Conservation (phyloP, 345 rosid species). For the Bretschneidera sinensis region DNA sequence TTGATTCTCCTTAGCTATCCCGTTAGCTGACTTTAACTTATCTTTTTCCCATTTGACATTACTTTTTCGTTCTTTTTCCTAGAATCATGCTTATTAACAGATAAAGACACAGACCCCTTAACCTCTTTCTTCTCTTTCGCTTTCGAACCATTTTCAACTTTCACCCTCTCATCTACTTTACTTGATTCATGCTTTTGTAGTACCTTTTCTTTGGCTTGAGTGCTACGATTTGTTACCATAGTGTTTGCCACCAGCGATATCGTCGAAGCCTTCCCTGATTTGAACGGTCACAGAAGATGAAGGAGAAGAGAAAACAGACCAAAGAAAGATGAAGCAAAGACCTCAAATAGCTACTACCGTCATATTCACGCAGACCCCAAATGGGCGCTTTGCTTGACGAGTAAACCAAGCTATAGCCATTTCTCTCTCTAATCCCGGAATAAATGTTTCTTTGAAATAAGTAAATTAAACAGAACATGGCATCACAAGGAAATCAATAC, state of each 20-base stretch:
- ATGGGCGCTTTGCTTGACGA: conserved; percentile 73
- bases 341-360: conserved; percentile 66
- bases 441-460: conserved; percentile 4
- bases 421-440: conserved; percentile 22
- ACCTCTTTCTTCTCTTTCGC: conserved; percentile 33
- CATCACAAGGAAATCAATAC: conserved; percentile 5
- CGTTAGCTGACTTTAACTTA: conserved; percentile 27
- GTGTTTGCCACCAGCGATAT: conserved; percentile 61
- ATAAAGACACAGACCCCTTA: conserved; percentile 36
- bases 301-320: conserved; percentile 73
- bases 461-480: conserved; percentile 4
- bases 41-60: conserved; percentile 34
- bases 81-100: conserved; percentile 40
- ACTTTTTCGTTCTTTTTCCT: conserved; percentile 36
- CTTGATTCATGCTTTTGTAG: conserved; percentile 26
- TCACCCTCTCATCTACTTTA: conserved; percentile 25
- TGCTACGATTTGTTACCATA: conserved; percentile 15
- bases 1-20: conserved; percentile 32
- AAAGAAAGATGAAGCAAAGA: conserved; percentile 74
- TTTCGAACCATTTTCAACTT: conserved; percentile 32
- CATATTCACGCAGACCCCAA: conserved; percentile 69
- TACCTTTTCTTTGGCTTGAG: conserved; percentile 17
- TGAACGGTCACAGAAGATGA: conserved; percentile 57
- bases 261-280: conserved; percentile 85
- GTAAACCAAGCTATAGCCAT: conserved; percentile 64